Conservation (phyloP, 768 basidiomycete species). For the Lanmaoa rubissima region DNA sequence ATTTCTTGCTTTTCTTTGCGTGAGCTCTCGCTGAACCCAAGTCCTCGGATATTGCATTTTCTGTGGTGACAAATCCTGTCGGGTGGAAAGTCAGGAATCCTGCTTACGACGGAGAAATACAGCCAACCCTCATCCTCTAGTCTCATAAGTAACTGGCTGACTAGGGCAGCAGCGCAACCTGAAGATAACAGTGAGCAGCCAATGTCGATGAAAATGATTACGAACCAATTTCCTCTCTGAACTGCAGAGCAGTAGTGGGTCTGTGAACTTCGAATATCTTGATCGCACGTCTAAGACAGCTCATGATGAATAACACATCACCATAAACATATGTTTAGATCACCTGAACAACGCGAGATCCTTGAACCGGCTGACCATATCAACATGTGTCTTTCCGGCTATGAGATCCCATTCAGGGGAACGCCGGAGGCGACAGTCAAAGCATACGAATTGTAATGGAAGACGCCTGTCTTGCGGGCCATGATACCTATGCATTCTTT, state of each 20-base stretch:
- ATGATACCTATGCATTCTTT: conserved; percentile 51
- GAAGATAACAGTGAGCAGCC: conserved; percentile 10
- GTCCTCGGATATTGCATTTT: conserved; percentile 47
- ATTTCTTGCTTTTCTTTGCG: conserved; percentile 38
- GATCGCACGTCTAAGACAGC: conserved; percentile 56
- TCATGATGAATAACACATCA: not conserved
- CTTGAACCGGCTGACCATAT: conserved; percentile 61
- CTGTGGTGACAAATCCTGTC: conserved; percentile 60
- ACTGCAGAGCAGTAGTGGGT: conserved; percentile 45
- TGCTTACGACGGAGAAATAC: not conserved
- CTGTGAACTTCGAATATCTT: conserved; percentile 59
- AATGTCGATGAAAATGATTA: not conserved
- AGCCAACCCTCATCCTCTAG: conserved; percentile 66
- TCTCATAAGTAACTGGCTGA: conserved; percentile 62
- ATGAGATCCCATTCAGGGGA: conserved; percentile 73
- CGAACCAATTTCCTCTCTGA: conserved; percentile 61
- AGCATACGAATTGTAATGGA: conserved; percentile 63
- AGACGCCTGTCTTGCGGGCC: conserved; percentile 54
- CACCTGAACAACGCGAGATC: conserved; percentile 74
- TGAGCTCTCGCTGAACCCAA: conserved; percentile 42
- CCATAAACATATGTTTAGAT: not conserved
- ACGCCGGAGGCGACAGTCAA: conserved; percentile 69
- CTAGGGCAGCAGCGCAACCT: conserved; percentile 55
- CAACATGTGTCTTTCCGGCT: conserved; percentile 49
- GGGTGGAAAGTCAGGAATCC: conserved; percentile 5